Base-by-base conservation (phyloP, 2,329 filamentous ascomycete genomes). In the Fusarium sp. region DNA sequence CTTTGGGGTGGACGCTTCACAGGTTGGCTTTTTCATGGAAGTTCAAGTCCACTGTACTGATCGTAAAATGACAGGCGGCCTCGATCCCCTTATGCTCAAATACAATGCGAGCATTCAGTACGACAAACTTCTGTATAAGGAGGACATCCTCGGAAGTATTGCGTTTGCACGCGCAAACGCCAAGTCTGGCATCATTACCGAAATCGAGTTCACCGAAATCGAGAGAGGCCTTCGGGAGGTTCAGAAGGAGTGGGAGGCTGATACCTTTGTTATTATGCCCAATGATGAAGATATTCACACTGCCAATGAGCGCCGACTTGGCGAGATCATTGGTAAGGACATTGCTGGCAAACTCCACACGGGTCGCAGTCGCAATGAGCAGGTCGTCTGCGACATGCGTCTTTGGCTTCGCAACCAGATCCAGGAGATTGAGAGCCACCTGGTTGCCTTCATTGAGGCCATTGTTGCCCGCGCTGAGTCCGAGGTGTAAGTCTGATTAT, bases 261-360 rank as follows among this genome's bases (percentile, higher is more conserved):
- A 75, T 42, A 81, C 74, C 2, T 88, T 88, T 72, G 73, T 72
- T 41, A 84, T 86, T 58, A 76, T 81, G 29, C 29, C 29, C 7
- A 46, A 52, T 54, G 3, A 31, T 12, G 34, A 52, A 8, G 9
- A 67, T 54, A 60, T 90, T 61, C 88, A 90, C 75, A 90, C 88
- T 1, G 88, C 88, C 54, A 90, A 91, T 67, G 88, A 91, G 77
- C 87, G 89, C 51, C 85, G 89, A 3, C 77, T 92, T 2, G 90
- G 91, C 47, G 93, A 97, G 80, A 84, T 97, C 62, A 93, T 97
- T 62, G 92, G 93, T 71, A 93, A 91, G 76, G 86, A 93, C 25
- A 88, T 91, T 54, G 92, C 89, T 1, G 92, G 93, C 24, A 97
- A 97, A 80, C 85, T 97, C 55, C 93, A 97, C 78, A 97, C 93